phyloP scores from a whole-genome alignment of 495 filamentous ascomycete species.

The Lasiosphaeriaceae sp. region DNA sequence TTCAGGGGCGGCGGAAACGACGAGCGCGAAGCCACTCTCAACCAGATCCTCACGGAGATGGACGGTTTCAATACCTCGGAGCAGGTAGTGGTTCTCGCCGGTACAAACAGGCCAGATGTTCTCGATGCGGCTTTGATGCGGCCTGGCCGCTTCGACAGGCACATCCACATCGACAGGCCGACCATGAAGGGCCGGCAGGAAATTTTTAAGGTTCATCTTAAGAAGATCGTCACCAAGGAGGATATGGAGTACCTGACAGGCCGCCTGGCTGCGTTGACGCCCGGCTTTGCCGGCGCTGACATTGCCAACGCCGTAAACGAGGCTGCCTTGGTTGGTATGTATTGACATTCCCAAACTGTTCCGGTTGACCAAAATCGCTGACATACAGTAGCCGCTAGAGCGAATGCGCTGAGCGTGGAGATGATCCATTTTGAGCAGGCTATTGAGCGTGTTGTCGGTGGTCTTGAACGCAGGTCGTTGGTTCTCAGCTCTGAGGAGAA shows the following conservation, averaged over 20 bases:
- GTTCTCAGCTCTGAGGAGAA: constrained; percentile 92
- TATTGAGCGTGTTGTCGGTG: constrained; percentile 94
- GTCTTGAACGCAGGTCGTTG: constrained; percentile 92
- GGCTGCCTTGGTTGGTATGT: constrained; percentile 91
- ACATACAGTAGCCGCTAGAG: constrained; percentile 65
- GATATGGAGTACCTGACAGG: constrained; percentile 84
- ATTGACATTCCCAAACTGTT: neutral
- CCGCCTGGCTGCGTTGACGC: constrained; percentile 83
- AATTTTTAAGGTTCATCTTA: constrained; percentile 89
- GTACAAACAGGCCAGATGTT: constrained; percentile 91
- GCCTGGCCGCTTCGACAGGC: constrained; percentile 92
- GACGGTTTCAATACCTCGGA: constrained; percentile 98
- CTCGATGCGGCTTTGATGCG: constrained; percentile 95
- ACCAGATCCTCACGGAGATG: constrained; percentile 99
- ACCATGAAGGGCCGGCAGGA: constrained; percentile 96
- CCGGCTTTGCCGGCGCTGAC: constrained; percentile 94
- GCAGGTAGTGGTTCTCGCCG: constrained; percentile 96
- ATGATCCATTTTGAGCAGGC: constrained; percentile 95
- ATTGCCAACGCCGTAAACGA: constrained; percentile 99
- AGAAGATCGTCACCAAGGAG: constrained; percentile 87
- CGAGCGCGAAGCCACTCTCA: constrained; percentile 92
- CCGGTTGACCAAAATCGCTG: constrained; percentile 26
- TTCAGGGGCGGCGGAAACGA: constrained; percentile 87
- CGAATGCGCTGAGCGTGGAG: constrained; percentile 67
- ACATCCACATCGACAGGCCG: constrained; percentile 87